Conservation (phyloP, 495 filamentous ascomycete species). For the Aspergillus avenaceus region DNA sequence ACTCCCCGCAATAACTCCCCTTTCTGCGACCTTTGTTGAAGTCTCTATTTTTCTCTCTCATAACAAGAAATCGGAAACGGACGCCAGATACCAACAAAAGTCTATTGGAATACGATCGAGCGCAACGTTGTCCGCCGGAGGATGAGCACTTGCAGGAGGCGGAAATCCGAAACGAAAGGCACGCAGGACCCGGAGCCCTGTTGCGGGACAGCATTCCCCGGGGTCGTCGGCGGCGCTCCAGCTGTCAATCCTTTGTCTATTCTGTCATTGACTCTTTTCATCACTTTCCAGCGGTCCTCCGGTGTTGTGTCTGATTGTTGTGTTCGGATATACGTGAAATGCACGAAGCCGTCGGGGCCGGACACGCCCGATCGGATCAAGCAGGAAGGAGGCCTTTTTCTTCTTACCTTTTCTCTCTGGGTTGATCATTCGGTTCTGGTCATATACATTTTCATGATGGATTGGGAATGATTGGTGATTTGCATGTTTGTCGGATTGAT, state of each 20-base stretch:
- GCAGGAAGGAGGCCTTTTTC: constrained; percentile 9
- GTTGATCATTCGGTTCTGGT: constrained; percentile 3
- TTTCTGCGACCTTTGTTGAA: neutral
- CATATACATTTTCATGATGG: constrained; percentile 1
- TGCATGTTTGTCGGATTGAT: neutral
- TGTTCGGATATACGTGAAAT: neutral
- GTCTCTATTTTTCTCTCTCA: neutral
- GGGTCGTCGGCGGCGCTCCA: neutral
- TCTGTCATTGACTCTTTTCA: neutral
- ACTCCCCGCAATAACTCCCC: neutral
- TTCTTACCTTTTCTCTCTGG: constrained; percentile 9
- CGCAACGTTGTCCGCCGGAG: neutral
- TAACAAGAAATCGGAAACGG: constrained; percentile 4
- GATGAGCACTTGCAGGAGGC: neutral
- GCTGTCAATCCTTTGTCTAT: neutral
- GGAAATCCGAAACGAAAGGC: neutral
- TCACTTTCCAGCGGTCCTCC: neutral
- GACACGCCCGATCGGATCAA: constrained; percentile 6
- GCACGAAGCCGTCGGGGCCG: constrained; percentile 1
- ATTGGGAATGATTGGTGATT: neutral
- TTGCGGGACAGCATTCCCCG: neutral
- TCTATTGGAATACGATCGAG: neutral
- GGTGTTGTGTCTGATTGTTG: neutral
- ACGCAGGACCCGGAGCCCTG: neutral
- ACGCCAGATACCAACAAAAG: constrained; percentile 2